A percentile compares a stretch with the other conserved stretches of the same genome.
Evolutionary conservation across 495 filamentous ascomycete species (phyloP).

Genomic region (Tuber borchii): DNA sequence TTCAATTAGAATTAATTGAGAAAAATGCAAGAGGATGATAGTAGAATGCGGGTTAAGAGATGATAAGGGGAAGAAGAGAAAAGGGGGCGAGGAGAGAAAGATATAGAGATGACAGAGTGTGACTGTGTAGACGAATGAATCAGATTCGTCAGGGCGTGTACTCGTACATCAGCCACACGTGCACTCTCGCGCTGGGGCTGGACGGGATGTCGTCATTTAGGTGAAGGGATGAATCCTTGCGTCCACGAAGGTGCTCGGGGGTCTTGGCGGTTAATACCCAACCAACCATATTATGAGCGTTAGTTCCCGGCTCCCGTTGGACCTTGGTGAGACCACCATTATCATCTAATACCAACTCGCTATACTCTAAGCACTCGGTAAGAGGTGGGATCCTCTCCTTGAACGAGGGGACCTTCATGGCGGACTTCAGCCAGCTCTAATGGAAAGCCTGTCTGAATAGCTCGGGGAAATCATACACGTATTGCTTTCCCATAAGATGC

Average conservation of each 20-base stretch:
- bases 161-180: too few relatives aligned
- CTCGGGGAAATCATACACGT: conserved; percentile 99
- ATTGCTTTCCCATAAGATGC: conserved; percentile 97
- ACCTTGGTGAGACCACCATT: conserved; percentile 87
- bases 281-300: conserved; percentile 95
- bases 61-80: background rate
- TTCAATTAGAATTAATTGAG: background rate
- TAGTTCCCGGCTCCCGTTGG: conserved; percentile 85
- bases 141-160: too few relatives aligned
- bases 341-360: conserved; percentile 88
- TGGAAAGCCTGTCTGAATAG: conserved; percentile 97
- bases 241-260: conserved; percentile 89
- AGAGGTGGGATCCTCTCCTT: conserved; percentile 72
- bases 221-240: conserved; percentile 46
- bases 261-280: conserved; percentile 94
- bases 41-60: background rate
- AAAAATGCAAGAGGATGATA: background rate
- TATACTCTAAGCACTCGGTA: conserved; percentile 93
- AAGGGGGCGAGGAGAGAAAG: background rate
- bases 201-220: too few relatives aligned
- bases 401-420: conserved; percentile 62
- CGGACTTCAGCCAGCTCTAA: conserved; percentile 78
- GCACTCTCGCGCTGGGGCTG: too few relatives aligned
- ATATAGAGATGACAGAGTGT: background rate
- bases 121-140: too few relatives aligned